Conservation (phyloP, 805 yeast species). For the Candida arabinofermentans region DNA sequence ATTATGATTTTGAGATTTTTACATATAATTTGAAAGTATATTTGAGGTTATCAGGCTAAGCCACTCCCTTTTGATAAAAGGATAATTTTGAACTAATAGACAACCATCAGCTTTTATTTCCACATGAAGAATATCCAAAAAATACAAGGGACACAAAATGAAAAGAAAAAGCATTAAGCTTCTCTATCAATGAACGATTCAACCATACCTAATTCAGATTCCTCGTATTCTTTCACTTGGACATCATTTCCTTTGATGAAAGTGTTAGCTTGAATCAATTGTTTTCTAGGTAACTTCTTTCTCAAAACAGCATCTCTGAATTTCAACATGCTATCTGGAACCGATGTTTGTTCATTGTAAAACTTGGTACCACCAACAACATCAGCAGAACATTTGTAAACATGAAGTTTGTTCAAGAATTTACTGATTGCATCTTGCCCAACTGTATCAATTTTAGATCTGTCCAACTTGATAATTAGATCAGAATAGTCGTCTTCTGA, state of each 20-base stretch:
- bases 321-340: slow-evolving; percentile 55
- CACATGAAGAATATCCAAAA: too few relatives aligned
- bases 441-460: slow-evolving; percentile 55
- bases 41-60: too few relatives aligned
- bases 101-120: too few relatives aligned
- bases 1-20: too few relatives aligned
- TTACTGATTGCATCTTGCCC: slow-evolving; percentile 75
- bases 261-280: slow-evolving; percentile 81
- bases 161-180: not conserved
- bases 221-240: slow-evolving; percentile 67
- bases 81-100: too few relatives aligned
- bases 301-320: slow-evolving; percentile 65
- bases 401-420: slow-evolving; percentile 67
- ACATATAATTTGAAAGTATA: too few relatives aligned
- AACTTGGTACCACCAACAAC: slow-evolving; percentile 58
- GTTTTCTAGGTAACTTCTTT: slow-evolving; percentile 80
- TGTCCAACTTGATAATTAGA: slow-evolving; percentile 55
- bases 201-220: slow-evolving; percentile 71
- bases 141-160: not conserved
- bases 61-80: too few relatives aligned
- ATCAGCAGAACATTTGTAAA: slow-evolving; percentile 77
- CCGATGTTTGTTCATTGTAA: slow-evolving; percentile 66
- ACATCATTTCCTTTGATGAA: slow-evolving; percentile 37
- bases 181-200: slow-evolving; percentile 68
- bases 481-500: slow-evolving; percentile 51